phyloP scores from a whole-genome alignment of 768 basidiomycete species.

The Boletus rubescentipes region DNA sequence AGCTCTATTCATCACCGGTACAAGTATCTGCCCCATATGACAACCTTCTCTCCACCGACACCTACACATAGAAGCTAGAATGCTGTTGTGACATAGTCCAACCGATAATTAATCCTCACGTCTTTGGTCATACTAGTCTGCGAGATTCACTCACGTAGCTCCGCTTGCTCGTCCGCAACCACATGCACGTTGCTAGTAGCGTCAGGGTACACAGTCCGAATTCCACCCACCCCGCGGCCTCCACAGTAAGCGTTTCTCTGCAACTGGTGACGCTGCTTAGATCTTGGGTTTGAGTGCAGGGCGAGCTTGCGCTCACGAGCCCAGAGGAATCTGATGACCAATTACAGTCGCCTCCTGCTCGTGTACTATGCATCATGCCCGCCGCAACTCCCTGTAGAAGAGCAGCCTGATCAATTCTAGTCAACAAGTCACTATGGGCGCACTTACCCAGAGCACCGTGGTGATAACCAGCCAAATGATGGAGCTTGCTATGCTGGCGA shows the following conservation, averaged over 20 bases:
- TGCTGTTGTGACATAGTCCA: slow-evolving; percentile 24
- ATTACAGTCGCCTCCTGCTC: slow-evolving; percentile 58
- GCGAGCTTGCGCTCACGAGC: slow-evolving; percentile 24
- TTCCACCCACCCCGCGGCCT: slow-evolving; percentile 76
- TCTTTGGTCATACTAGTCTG: slow-evolving; percentile 39
- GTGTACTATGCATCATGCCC: slow-evolving; percentile 65
- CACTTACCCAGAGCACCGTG: slow-evolving; percentile 62
- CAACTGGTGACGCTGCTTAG: slow-evolving; percentile 45
- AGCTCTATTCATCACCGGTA: no score
- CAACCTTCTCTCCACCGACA: neutral
- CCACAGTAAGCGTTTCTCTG: slow-evolving; percentile 69
- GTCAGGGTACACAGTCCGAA: slow-evolving; percentile 61
- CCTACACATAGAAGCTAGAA: slow-evolving; percentile 35
- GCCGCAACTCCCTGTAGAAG: slow-evolving; percentile 58
- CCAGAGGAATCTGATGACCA: slow-evolving; percentile 39
- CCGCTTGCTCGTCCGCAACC: slow-evolving; percentile 42
- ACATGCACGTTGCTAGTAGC: slow-evolving; percentile 52
- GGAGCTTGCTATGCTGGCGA: slow-evolving; percentile 79
- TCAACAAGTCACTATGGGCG: neutral
- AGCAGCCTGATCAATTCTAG: neutral
- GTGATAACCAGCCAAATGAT: slow-evolving; percentile 71
- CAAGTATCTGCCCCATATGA: no score
- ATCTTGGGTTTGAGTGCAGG: slow-evolving; percentile 23
- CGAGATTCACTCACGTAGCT: slow-evolving; percentile 43
- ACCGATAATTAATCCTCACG: slow-evolving; percentile 19